phyloP scores from a whole-genome alignment of 2,329 filamentous ascomycete species.

The Scedosporium boydii region DNA sequence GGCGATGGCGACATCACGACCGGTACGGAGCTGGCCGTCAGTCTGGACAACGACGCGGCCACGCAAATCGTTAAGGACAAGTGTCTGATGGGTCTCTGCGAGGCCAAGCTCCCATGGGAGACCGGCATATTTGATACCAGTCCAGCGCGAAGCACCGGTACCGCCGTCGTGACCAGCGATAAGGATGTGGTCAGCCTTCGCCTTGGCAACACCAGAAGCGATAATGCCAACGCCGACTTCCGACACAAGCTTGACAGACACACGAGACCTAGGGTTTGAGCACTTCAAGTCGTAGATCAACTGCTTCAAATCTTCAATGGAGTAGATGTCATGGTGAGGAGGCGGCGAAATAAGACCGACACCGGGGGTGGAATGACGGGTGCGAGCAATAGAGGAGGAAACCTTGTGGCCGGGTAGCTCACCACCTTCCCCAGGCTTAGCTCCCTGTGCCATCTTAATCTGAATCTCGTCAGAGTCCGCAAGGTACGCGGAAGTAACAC shows the following conservation, averaged over 20 bases:
- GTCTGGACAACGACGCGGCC: constrained; percentile 94
- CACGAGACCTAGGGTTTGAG: constrained; percentile 80
- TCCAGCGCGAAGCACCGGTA: constrained; percentile 94
- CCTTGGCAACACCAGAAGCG: constrained; percentile 93
- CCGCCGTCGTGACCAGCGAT: constrained; percentile 96
- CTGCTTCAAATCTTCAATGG: constrained; percentile 95
- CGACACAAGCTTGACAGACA: constrained; percentile 95
- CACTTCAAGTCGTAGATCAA: constrained; percentile 97
- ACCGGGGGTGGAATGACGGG: constrained; percentile 90
- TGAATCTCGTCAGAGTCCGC: constrained; percentile 93
- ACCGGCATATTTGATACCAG: constrained; percentile 96
- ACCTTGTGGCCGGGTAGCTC: constrained; percentile 97
- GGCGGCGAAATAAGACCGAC: constrained; percentile 94
- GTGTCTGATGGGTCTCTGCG: constrained; percentile 91
- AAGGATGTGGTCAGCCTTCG: constrained; percentile 91
- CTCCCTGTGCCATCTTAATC: constrained; percentile 99
- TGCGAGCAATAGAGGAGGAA: constrained; percentile 84
- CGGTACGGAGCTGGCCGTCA: constrained; percentile 87
- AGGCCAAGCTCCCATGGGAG: constrained; percentile 95
- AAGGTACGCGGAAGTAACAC: constrained; percentile 89
- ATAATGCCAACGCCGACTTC: constrained; percentile 97
- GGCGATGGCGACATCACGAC: constrained; percentile 87
- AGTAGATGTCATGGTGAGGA: constrained; percentile 97
- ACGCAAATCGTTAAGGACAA: constrained; percentile 91
- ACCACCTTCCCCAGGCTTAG: constrained; percentile 95